Conservation (phyloP, 1,139 yeast species). For the Dujonia santamariae region DNA sequence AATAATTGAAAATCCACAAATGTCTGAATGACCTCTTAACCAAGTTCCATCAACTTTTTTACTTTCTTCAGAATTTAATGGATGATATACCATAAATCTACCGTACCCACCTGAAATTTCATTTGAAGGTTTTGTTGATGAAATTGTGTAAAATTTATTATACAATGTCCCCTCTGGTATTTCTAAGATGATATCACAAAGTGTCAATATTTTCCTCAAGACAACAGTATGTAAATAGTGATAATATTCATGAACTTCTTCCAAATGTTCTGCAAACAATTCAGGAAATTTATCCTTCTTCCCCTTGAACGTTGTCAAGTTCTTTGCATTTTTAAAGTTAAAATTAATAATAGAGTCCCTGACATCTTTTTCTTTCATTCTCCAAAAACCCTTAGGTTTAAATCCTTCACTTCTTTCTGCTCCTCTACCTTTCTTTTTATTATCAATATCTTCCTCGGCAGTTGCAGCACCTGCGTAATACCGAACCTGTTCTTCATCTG, state of each 20-base stretch:
- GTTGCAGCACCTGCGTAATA: slow-evolving; percentile 37
- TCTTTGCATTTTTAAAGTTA: slow-evolving; percentile 34
- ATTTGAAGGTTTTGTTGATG: slow-evolving; percentile 17
- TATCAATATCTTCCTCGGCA: slow-evolving; percentile 25
- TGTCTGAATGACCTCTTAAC: slow-evolving; percentile 52
- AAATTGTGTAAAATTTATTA: slow-evolving; percentile 27
- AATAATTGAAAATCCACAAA: slow-evolving; percentile 46
- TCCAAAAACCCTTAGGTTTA: slow-evolving; percentile 47
- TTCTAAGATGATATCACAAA: slow-evolving; percentile 40
- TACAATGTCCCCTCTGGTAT: slow-evolving; percentile 41
- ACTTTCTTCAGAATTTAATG: slow-evolving; percentile 25
- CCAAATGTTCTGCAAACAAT: slow-evolving; percentile 28
- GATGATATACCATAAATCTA: slow-evolving; percentile 39
- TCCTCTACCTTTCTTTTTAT: slow-evolving; percentile 22
- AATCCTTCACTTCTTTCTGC: slow-evolving; percentile 47
- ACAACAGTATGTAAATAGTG: slow-evolving; percentile 30
- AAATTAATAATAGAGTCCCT: slow-evolving; percentile 43
- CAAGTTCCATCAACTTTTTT: slow-evolving; percentile 33
- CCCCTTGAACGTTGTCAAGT: slow-evolving; percentile 20
- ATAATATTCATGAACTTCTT: slow-evolving; percentile 36
- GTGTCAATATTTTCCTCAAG: slow-evolving; percentile 27
- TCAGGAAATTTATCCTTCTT: slow-evolving; percentile 40
- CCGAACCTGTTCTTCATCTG: slow-evolving; percentile 37
- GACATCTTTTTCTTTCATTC: slow-evolving; percentile 34
- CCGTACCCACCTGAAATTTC: slow-evolving; percentile 37